Evolutionary conservation across 2,329 filamentous ascomycete species (phyloP).

Genomic region (Penicillium corylophilum): DNA sequence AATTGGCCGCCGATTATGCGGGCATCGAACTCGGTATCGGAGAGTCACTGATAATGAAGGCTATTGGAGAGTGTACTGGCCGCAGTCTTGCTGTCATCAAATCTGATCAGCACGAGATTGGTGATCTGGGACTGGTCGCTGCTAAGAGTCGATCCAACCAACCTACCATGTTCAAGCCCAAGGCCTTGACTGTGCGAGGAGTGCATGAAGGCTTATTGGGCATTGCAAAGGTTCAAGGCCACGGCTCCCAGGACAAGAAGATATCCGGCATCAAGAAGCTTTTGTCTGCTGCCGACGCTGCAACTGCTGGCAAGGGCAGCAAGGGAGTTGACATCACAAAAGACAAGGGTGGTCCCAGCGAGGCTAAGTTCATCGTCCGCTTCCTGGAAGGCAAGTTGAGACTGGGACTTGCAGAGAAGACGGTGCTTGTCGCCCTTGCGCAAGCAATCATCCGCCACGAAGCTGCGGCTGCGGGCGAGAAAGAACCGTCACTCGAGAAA

Average conservation of each 20-base stretch:
- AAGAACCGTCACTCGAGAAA: slow-evolving; percentile 70
- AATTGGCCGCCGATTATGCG: slow-evolving; percentile 92
- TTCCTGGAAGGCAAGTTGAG: slow-evolving; percentile 93
- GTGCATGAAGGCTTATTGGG: slow-evolving; percentile 85
- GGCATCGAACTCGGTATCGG: slow-evolving; percentile 98
- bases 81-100: slow-evolving; percentile 88
- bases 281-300: slow-evolving; percentile 81
- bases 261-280: slow-evolving; percentile 95
- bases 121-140: slow-evolving; percentile 89
- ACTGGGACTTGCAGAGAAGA: slow-evolving; percentile 87
- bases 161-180: slow-evolving; percentile 97
- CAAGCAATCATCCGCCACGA: slow-evolving; percentile 88
- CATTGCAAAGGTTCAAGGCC: slow-evolving; percentile 83
- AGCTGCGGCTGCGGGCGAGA: slow-evolving; percentile 64
- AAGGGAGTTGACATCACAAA: slow-evolving; percentile 76
- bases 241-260: slow-evolving; percentile 85
- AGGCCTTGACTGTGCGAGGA: slow-evolving; percentile 78
- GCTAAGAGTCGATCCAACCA: slow-evolving; percentile 95
- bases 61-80: slow-evolving; percentile 91
- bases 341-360: slow-evolving; percentile 89
- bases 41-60: slow-evolving; percentile 97
- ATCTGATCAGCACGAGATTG: slow-evolving; percentile 92
- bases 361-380: slow-evolving; percentile 89
- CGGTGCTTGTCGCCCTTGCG: slow-evolving; percentile 82
- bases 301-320: slow-evolving; percentile 64